phyloP scores from a whole-genome alignment of 169 alveolate genomes.

The Plasmodium falciparum region DNA sequence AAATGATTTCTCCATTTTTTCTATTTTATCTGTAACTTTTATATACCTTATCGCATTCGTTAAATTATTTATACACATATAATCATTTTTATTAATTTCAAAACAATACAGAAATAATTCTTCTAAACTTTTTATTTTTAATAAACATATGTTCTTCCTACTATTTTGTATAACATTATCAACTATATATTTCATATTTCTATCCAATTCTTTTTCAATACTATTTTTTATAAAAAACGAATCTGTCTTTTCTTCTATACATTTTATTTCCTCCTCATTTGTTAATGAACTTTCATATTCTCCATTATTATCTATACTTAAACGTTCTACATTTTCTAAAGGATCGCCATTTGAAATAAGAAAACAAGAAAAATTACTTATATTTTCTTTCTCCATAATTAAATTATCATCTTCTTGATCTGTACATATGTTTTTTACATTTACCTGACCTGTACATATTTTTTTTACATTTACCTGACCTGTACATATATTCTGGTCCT shows the following conservation, averaged over 20 bases:
- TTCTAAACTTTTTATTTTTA: constrained; percentile 23
- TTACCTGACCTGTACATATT: too few species aligned
- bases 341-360: neutral
- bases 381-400: neutral
- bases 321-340: neutral
- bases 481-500: too few species aligned
- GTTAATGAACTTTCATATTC: neutral
- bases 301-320: neutral
- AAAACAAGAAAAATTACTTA: neutral
- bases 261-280: neutral
- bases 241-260: neutral
- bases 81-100: neutral
- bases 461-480: too few species aligned
- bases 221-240: neutral
- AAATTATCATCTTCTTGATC: neutral
- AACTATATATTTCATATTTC: constrained; percentile 14
- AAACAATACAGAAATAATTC: constrained; percentile 27
- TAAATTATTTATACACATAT: constrained; percentile 3
- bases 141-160: constrained; percentile 19
- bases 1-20: constrained; percentile 16
- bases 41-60: constrained; percentile 12
- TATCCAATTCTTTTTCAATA: neutral
- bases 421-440: too few species aligned
- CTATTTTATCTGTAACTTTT: constrained; percentile 20
- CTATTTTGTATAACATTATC: constrained; percentile 9